Evolutionary conservation across 805 yeast species (phyloP).

Genomic region (Diddensiella santjacobensis): DNA sequence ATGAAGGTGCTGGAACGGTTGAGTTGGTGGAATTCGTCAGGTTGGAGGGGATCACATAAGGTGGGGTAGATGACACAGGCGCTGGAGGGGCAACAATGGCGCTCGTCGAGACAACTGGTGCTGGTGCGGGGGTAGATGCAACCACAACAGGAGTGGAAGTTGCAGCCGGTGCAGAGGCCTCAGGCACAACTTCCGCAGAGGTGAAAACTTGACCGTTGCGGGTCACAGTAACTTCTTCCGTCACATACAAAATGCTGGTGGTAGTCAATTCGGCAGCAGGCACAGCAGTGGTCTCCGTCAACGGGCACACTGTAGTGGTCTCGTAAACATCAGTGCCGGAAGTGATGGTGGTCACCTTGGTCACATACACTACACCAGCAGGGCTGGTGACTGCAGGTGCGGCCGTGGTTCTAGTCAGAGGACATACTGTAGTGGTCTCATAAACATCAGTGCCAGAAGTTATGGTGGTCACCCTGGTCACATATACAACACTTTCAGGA

Average conservation of each 20-base stretch:
- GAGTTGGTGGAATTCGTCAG: too few species aligned
- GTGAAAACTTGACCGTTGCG: constrained; percentile 9
- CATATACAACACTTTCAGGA: constrained; percentile 4
- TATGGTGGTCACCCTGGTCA: constrained; percentile 11
- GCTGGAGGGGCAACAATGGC: constrained; percentile 2
- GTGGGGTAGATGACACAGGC: not conserved
- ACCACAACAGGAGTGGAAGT: not conserved
- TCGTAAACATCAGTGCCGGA: constrained; percentile 1
- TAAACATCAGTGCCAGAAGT: constrained; percentile 14
- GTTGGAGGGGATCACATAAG: too few species aligned
- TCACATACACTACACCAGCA: constrained; percentile 17
- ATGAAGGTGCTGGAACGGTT: too few species aligned
- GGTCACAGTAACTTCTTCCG: constrained; percentile 12
- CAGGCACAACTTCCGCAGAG: constrained; percentile 16
- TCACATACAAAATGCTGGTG: constrained; percentile 2
- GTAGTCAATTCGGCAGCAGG: not conserved
- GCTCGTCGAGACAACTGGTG: not conserved
- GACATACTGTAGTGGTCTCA: constrained; percentile 18
- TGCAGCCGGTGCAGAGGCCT: constrained; percentile 9
- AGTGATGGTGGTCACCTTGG: constrained; percentile 11
- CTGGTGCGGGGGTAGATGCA: not conserved
- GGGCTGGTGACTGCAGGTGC: not conserved
- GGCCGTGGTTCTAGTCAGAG: constrained; percentile 14
- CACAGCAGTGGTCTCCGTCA: constrained; percentile 4
- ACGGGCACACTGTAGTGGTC: not conserved